Evolutionary conservation across 495 filamentous ascomycete species (phyloP).

Genomic region (Penicillium cosmopolitanum): DNA sequence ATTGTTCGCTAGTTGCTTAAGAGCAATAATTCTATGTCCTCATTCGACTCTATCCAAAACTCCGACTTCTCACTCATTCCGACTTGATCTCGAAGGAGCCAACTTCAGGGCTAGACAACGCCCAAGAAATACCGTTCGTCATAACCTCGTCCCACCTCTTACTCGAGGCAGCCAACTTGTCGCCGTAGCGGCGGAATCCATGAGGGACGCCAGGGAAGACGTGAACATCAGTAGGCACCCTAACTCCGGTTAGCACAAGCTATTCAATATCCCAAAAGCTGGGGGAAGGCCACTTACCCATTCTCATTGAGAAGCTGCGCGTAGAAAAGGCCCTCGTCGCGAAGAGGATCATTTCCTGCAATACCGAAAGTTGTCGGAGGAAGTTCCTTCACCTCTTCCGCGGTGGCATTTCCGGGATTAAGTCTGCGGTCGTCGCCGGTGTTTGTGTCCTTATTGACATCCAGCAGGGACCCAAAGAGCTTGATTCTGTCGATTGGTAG

Average conservation of each 20-base stretch:
- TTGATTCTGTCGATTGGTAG: conserved; percentile 35
- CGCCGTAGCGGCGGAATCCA: conserved; percentile 45
- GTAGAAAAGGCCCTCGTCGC: conserved; percentile 51
- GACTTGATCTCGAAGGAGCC: conserved; percentile 40
- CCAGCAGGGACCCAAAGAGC: conserved; percentile 39
- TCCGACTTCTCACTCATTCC: conserved; percentile 14
- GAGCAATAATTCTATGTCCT: background rate
- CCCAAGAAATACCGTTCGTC: conserved; percentile 45
- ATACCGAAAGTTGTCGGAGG: conserved; percentile 50
- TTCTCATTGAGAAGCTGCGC: conserved; percentile 47
- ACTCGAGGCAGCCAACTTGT: conserved; percentile 31
- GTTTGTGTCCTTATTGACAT: conserved; percentile 16
- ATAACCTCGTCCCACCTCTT: conserved; percentile 49
- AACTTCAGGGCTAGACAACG: conserved; percentile 33
- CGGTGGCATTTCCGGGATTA: conserved; percentile 45
- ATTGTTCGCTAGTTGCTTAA: background rate
- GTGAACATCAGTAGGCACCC: conserved; percentile 45
- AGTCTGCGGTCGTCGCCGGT: conserved; percentile 32
- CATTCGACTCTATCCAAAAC: background rate
- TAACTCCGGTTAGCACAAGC: conserved; percentile 11
- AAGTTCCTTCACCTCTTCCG: conserved; percentile 42
- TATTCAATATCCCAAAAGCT: background rate
- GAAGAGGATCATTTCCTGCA: conserved; percentile 49
- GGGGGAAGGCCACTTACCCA: conserved; percentile 38
- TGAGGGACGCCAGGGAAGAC: conserved; percentile 52